Evolutionary conservation across 2,329 filamentous ascomycete species (phyloP).

Genomic region (Xylaria sp.): DNA sequence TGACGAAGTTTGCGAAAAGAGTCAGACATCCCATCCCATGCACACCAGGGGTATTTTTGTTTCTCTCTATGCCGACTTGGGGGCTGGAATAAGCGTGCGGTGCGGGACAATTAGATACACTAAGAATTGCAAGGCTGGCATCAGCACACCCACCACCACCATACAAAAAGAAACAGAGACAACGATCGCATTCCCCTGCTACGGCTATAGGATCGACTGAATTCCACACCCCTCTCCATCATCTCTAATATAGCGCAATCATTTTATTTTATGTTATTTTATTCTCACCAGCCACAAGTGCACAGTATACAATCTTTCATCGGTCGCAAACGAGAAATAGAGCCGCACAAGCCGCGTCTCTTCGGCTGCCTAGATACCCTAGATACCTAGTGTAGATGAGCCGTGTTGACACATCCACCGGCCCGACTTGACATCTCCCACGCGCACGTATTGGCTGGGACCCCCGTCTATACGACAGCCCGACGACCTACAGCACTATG

Average conservation of each 20-base stretch:
- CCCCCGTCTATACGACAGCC: neutral
- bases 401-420: conserved; percentile 4
- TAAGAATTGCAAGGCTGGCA: conserved; percentile 23
- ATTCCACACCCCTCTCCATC: conserved; percentile 23
- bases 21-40: neutral
- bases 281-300: conserved; percentile 28
- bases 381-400: neutral
- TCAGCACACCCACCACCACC: conserved; percentile 13
- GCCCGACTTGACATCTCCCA: neutral
- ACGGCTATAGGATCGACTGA: conserved; percentile 14
- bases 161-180: conserved; percentile 1
- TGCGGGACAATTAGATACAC: neutral
- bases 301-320: conserved; percentile 22
- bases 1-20: neutral
- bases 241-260: neutral
- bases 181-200: conserved; percentile 19
- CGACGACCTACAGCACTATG: neutral
- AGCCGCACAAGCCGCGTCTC: conserved; percentile 16
- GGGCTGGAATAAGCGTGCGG: conserved; percentile 8
- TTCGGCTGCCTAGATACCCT: conserved; percentile 2
- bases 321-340: neutral
- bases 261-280: conserved; percentile 1
- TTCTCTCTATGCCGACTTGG: neutral
- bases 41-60: conserved; percentile 8
- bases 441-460: neutral